A percentile compares a stretch with the other conserved stretches of the same genome.
These are phyloP conservation scores for Neocucurbitaria cava DNA, from an alignment of 2,329 filamentous ascomycete species.

Conservation along the genomic window DNA sequence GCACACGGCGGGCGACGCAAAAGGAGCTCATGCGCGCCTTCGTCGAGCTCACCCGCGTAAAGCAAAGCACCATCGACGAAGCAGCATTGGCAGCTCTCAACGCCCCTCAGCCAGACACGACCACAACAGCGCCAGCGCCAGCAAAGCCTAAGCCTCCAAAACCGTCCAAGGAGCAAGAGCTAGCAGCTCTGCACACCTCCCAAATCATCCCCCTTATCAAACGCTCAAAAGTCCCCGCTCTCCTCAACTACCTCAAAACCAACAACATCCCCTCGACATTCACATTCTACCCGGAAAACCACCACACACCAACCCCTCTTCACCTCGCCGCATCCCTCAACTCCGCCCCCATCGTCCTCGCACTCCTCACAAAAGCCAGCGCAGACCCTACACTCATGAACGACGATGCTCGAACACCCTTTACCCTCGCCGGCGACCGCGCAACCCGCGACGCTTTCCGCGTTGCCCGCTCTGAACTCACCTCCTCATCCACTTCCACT, in stretches of 20 bases:
- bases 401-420: constrained; percentile 79
- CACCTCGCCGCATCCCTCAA: constrained; percentile 87
- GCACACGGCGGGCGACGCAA: constrained; percentile 87
- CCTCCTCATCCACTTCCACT: no score
- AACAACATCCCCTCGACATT: constrained; percentile 78
- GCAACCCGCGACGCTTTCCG: constrained; percentile 90
- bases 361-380: constrained; percentile 75
- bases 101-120: constrained; percentile 52
- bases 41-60: constrained; percentile 89
- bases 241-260: constrained; percentile 81
- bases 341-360: constrained; percentile 75
- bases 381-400: constrained; percentile 72
- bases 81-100: constrained; percentile 61
- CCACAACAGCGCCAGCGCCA: constrained; percentile 42
- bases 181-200: constrained; percentile 79
- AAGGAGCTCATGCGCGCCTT: constrained; percentile 94
- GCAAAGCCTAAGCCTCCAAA: constrained; percentile 60
- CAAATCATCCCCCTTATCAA: constrained; percentile 89
- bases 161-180: constrained; percentile 85
- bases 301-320: constrained; percentile 82
- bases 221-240: constrained; percentile 85
- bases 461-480: constrained; percentile 79
- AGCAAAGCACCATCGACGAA: constrained; percentile 80
- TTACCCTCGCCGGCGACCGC: constrained; percentile 86
- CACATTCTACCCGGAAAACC: constrained; percentile 72